These are phyloP conservation scores for Pythium guiyangense DNA, from an alignment of 352 stramenopile species.

Conservation along the genomic window DNA sequence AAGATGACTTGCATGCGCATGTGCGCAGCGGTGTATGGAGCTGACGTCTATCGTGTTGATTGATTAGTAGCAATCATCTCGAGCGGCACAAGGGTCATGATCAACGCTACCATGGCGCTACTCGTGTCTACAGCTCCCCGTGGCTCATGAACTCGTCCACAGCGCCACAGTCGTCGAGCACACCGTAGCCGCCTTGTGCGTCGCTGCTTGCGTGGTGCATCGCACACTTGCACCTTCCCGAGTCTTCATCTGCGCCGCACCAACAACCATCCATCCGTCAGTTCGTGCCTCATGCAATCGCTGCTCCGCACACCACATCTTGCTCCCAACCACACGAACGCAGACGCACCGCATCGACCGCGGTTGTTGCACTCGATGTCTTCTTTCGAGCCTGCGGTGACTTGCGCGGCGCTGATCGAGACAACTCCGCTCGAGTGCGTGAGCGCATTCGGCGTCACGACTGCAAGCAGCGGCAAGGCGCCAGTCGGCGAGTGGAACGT, in stretches of 20 bases:
- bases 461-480: slow-evolving; percentile 41
- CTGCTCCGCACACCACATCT: neutral
- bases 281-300: too few relatives aligned
- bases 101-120: too few relatives aligned
- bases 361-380: slow-evolving; percentile 73
- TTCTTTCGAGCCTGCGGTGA: slow-evolving; percentile 49
- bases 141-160: slow-evolving; percentile 65
- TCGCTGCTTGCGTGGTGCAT: slow-evolving; percentile 57
- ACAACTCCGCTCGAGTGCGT: slow-evolving; percentile 34
- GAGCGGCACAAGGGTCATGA: too few relatives aligned
- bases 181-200: slow-evolving; percentile 34
- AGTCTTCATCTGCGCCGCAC: slow-evolving; percentile 39
- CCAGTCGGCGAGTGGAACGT: slow-evolving; percentile 68
- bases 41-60: too few relatives aligned
- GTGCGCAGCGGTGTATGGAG: too few relatives aligned
- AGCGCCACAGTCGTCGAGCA: slow-evolving; percentile 55
- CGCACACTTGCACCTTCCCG: slow-evolving; percentile 59
- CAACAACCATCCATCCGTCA: neutral
- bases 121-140: slow-evolving; percentile 22
- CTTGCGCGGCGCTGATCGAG: slow-evolving; percentile 19
- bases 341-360: slow-evolving; percentile 52
- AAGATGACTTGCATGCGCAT: too few relatives aligned
- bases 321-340: neutral
- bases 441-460: slow-evolving; percentile 23
- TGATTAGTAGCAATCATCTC: too few relatives aligned